These are phyloP conservation scores for Aleurites moluccanus DNA, from an alignment of 441 rosid species.

Conservation along the genomic window DNA sequence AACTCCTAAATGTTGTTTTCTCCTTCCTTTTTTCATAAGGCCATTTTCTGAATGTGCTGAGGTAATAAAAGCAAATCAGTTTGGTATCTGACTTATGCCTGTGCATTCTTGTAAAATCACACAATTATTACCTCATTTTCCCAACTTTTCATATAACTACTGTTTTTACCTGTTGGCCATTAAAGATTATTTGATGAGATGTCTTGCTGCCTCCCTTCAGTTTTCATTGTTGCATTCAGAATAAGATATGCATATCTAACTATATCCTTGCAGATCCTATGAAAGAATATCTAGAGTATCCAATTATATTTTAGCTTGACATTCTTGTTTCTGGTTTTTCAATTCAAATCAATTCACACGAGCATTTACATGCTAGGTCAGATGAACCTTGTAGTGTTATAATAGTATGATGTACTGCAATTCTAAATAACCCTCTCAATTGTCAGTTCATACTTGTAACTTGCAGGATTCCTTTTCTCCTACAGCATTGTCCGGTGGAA, in stretches of 20 bases:
- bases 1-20: background rate
- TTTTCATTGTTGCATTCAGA: background rate
- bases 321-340: slow-evolving; percentile 6
- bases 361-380: background rate
- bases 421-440: slow-evolving; percentile 17
- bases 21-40: background rate
- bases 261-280: background rate
- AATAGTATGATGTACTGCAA: slow-evolving; percentile 4
- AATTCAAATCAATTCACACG: background rate
- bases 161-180: background rate
- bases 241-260: background rate
- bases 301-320: background rate
- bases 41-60: background rate
- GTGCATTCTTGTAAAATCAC: slow-evolving; percentile 6
- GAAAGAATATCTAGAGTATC: background rate
- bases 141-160: background rate
- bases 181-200: background rate
- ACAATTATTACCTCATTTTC: background rate
- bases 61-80: background rate
- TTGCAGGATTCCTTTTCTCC: slow-evolving; percentile 35
- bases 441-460: slow-evolving; percentile 30
- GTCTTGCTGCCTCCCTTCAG: background rate
- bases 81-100: background rate
- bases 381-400: slow-evolving; percentile 11
- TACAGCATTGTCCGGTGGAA: slow-evolving; percentile 17